Evolutionary conservation across 2,329 filamentous ascomycete species (phyloP), one percentile per base, ranked within the genome.

Genomic region (Microsporum canis): DNA sequence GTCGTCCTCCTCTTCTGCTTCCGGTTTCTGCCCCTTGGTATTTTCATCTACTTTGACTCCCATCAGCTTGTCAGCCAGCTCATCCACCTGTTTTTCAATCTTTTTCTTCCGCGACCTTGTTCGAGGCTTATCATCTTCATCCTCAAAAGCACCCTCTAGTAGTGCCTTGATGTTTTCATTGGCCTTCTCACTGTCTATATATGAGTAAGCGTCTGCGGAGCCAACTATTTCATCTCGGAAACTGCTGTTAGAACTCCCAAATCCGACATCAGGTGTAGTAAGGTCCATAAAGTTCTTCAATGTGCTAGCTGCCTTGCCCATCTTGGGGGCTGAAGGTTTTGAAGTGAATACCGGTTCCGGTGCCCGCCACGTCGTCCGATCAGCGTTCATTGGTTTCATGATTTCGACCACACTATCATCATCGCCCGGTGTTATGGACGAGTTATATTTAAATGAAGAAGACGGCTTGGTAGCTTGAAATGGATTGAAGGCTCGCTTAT

Each of bases 341-440:
- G 82, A 83, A 5, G 81, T 80, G 66, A 80, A 85, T 12, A 79
- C 72, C 1, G 80, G 79, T 62, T 76, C 74, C 0, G 79, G 75
- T 5, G 80, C 76, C n/a, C 79, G 75, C n/a, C 76, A 75, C 8
- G 80, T 80, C 8, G 75, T 75, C 63, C 74, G 76, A 0, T 71
- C 71, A 14, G 75, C 71, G 65, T 83, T 82, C 36, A 74, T 71
- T 1, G 82, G 82, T 33, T 74, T 73, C 5, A 75, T 69, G 23
- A 84, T 78, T 10, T 76, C 72, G n/a, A 80, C 74, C 38, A 68
- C 72, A 61, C 69, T 69, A 17, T 68, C 63, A 56, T 70, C 65
- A 59, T 69, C 70, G 59, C 61, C 63, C 7, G 63, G 65, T 7
- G 63, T 67, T 14, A 65, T 64, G 47, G 65, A 62, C 4, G 66